phyloP scores from a whole-genome alignment of 805 yeast species.

The Blastobotrys parvus region DNA sequence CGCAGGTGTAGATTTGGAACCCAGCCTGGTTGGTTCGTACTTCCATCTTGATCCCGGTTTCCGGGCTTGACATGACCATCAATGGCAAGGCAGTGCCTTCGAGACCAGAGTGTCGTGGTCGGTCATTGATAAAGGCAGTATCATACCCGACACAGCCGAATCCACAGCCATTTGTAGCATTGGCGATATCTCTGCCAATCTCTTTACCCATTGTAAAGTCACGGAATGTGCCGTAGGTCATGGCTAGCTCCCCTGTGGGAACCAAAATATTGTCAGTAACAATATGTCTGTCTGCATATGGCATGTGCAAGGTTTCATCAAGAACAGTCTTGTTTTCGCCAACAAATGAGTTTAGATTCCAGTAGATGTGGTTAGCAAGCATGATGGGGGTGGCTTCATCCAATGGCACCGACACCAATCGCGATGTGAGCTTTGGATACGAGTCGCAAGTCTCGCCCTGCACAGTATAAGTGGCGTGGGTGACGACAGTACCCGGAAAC shows the following conservation, averaged over 20 bases:
- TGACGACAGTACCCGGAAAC: slow-evolving; percentile 4
- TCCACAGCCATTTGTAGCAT: background rate
- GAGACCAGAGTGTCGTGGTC: background rate
- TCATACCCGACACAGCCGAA: background rate
- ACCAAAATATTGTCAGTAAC: background rate
- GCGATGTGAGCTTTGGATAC: slow-evolving; percentile 1
- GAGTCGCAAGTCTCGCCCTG: background rate
- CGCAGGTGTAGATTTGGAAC: slow-evolving; percentile 3
- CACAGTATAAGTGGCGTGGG: slow-evolving; percentile 6
- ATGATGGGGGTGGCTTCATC: slow-evolving; percentile 5
- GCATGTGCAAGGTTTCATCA: slow-evolving; percentile 3
- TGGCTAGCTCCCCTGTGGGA: slow-evolving; percentile 1
- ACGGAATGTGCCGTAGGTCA: background rate
- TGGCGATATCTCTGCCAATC: background rate
- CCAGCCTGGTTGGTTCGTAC: slow-evolving; percentile 2
- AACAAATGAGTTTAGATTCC: slow-evolving; percentile 4
- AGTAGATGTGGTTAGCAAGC: slow-evolving; percentile 7
- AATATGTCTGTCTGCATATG: slow-evolving; percentile 1
- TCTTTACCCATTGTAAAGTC: slow-evolving; percentile 1
- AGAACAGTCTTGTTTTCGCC: slow-evolving; percentile 1
- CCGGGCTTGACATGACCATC: background rate
- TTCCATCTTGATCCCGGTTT: slow-evolving; percentile 6
- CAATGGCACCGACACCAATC: slow-evolving; percentile 3
- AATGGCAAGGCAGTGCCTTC: background rate
- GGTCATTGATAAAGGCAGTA: slow-evolving; percentile 1